phyloP scores from a whole-genome alignment of 164 flowering plant species.

The Santalum album region DNA sequence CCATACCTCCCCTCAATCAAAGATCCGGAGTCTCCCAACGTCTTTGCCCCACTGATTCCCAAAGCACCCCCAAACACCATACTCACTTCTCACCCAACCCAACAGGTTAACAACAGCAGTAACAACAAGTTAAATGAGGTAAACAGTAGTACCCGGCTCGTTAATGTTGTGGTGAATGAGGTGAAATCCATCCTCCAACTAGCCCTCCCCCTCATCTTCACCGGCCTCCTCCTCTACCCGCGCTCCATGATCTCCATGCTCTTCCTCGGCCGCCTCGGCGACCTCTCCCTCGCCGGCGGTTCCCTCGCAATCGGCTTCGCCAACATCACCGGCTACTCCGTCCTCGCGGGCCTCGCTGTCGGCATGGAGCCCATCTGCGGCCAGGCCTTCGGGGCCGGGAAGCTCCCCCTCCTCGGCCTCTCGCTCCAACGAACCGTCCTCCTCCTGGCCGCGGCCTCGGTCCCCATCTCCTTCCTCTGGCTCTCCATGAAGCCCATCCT shows the following conservation, averaged over 20 bases:
- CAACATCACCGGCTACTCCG: conserved; percentile 27
- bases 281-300: conserved; percentile 24
- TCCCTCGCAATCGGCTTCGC: conserved; percentile 24
- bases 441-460: background rate
- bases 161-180: background rate
- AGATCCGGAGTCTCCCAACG: too few relatives aligned
- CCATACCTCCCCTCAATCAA: too few relatives aligned
- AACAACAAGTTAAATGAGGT: too few relatives aligned
- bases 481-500: conserved; percentile 18
- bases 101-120: too few relatives aligned
- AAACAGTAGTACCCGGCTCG: too few relatives aligned
- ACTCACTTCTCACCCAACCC: too few relatives aligned
- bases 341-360: conserved; percentile 23
- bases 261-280: conserved; percentile 11
- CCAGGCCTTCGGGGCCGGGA: background rate
- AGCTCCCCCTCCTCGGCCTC: background rate
- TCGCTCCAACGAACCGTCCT: background rate
- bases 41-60: too few relatives aligned
- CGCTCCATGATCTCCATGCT: background rate
- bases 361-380: conserved; percentile 27
- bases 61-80: too few relatives aligned
- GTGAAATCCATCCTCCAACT: background rate
- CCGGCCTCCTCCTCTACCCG: background rate
- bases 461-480: conserved; percentile 1
- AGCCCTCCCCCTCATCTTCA: background rate